Evolutionary conservation across 352 stramenopile species (phyloP).

Genomic region (Phytophthora cactorum): DNA sequence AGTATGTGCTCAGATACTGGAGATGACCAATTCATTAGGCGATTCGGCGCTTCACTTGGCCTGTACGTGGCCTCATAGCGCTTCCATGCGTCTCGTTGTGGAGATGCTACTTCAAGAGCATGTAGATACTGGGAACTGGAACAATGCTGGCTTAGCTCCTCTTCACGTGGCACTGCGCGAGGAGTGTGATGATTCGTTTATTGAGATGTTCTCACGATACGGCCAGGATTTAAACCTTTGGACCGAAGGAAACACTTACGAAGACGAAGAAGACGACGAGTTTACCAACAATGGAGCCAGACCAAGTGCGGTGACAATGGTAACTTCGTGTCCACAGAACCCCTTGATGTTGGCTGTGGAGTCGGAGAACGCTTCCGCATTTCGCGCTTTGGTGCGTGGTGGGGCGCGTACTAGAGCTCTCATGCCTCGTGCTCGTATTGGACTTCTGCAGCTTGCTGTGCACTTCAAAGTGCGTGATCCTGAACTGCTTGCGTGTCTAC

Average conservation of each 20-base stretch:
- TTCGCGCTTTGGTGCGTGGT: conserved; percentile 52
- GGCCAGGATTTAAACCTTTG: conserved; percentile 66
- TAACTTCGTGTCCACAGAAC: conserved; percentile 33
- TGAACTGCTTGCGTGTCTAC: conserved; percentile 28
- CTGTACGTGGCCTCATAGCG: conserved; percentile 41
- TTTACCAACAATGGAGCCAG: conserved; percentile 4
- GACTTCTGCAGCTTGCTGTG: conserved; percentile 57
- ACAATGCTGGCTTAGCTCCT: conserved; percentile 49
- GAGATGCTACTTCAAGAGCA: conserved; percentile 51
- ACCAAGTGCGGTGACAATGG: conserved; percentile 14
- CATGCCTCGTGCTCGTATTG: conserved; percentile 53
- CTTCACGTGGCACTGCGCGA: conserved; percentile 63
- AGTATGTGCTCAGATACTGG: conserved; percentile 33
- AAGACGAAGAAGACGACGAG: conserved; percentile 20
- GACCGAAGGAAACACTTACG: conserved; percentile 53
- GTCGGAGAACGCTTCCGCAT: conserved; percentile 50
- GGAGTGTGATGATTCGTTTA: conserved; percentile 45
- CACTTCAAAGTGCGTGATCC: conserved; percentile 34
- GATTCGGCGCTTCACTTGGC: conserved; percentile 64
- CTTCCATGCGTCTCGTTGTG: conserved; percentile 47
- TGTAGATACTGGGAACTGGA: conserved; percentile 59
- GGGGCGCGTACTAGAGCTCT: conserved; percentile 51
- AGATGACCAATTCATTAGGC: conserved; percentile 35
- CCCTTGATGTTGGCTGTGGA: conserved; percentile 67
- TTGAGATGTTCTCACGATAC: conserved; percentile 56